These are phyloP conservation scores for Saccharomycopsis olivae DNA, from an alignment of 805 yeast species.

Conservation along the genomic window DNA sequence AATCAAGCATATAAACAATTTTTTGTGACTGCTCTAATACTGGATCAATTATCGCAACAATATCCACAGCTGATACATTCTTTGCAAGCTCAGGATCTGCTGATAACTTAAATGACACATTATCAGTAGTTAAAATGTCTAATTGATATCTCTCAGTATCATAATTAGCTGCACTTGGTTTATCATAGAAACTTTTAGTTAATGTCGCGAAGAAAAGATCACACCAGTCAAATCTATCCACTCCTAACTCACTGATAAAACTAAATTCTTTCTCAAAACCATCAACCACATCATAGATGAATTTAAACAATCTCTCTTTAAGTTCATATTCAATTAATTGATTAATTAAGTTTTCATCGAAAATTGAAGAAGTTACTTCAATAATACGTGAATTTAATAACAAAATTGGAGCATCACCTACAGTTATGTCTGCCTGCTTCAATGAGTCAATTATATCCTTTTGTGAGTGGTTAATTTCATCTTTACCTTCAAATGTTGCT, in stretches of 20 bases:
- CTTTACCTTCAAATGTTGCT: background rate
- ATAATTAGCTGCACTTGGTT: slow-evolving; percentile 1
- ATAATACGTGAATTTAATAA: slow-evolving; percentile 46
- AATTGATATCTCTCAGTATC: slow-evolving; percentile 13
- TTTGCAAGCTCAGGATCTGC: slow-evolving; percentile 2
- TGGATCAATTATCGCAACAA: slow-evolving; percentile 63
- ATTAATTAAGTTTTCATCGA: slow-evolving; percentile 22
- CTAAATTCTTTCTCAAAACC: slow-evolving; percentile 19
- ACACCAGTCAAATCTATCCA: slow-evolving; percentile 30
- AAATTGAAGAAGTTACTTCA: slow-evolving; percentile 24
- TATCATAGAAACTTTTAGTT: slow-evolving; percentile 31
- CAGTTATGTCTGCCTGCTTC: slow-evolving; percentile 3
- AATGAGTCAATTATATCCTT: slow-evolving; percentile 16
- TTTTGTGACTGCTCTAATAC: slow-evolving; percentile 58
- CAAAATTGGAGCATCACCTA: slow-evolving; percentile 20
- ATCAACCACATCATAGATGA: slow-evolving; percentile 20
- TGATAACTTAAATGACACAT: slow-evolving; percentile 3
- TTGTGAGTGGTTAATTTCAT: slow-evolving; percentile 12
- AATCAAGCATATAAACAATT: slow-evolving; percentile 35
- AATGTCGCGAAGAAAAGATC: slow-evolving; percentile 36
- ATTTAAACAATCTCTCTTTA: slow-evolving; percentile 31
- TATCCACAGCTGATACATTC: slow-evolving; percentile 31
- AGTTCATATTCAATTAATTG: slow-evolving; percentile 37
- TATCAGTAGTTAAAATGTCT: slow-evolving; percentile 2
- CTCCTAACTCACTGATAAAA: slow-evolving; percentile 13